A percentile compares a stretch with the other conserved stretches of the same genome.
phyloP scores from a whole-genome alignment of 805 yeast genomes.

The Myxozyma monticola region DNA sequence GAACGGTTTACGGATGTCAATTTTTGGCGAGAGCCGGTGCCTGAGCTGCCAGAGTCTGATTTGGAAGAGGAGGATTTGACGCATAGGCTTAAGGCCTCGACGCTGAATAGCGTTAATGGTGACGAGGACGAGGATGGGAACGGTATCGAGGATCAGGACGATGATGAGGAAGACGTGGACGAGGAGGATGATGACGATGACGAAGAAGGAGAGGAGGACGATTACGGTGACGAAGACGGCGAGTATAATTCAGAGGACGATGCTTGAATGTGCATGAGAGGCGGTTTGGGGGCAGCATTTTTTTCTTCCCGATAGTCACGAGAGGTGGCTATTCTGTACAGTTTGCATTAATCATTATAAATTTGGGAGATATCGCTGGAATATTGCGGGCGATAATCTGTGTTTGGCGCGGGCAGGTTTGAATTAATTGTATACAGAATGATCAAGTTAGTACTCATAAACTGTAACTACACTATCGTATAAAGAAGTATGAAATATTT shows the following conservation, averaged over 20 bases:
- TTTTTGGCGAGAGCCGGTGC: conserved; percentile 85
- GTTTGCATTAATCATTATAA: too few species aligned
- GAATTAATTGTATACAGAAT: too few species aligned
- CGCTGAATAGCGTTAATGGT: conserved; percentile 12
- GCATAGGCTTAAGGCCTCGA: not conserved
- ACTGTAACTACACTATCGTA: too few species aligned
- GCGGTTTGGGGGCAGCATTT: too few species aligned
- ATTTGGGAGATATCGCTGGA: too few species aligned
- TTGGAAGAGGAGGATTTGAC: conserved; percentile 24
- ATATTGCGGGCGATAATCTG: too few species aligned
- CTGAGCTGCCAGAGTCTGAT: conserved; percentile 45
- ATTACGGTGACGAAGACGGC: conserved; percentile 2
- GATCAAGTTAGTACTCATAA: too few species aligned
- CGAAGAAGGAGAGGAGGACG: conserved; percentile 20
- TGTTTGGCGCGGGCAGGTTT: too few species aligned
- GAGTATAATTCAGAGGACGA: conserved; percentile 1
- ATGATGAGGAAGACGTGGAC: conserved; percentile 38
- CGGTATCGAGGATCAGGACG: conserved; percentile 38
- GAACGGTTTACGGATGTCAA: conserved; percentile 81
- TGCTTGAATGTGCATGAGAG: too few species aligned
- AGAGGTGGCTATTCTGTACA: too few species aligned
- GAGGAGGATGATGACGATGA: conserved; percentile 32
- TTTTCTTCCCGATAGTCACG: too few species aligned
- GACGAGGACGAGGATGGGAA: conserved; percentile 39
- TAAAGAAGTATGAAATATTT: too few species aligned